phyloP scores from a whole-genome alignment of 345 rosid species.

The Xanthoceras sorbifolium region DNA sequence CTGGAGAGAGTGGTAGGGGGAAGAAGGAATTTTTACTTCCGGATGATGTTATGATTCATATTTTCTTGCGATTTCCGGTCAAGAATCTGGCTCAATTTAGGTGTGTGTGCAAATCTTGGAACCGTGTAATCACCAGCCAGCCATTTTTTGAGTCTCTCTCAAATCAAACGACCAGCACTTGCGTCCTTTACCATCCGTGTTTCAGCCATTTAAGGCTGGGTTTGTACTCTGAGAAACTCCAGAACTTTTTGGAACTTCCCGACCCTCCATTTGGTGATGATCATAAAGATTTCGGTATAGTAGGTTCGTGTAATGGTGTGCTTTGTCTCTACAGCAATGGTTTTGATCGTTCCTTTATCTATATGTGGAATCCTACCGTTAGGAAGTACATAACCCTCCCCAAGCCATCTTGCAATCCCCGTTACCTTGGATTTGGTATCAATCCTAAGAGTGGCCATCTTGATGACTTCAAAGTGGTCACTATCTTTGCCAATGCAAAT shows the following conservation, averaged over 20 bases:
- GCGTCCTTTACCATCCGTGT: background rate
- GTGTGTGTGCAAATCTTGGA: conserved; percentile 24
- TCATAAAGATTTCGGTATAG: conserved; percentile 9
- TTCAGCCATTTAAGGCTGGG: conserved; percentile 13
- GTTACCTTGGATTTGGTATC: conserved; percentile 23
- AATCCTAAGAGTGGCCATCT: conserved; percentile 4
- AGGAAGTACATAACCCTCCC: conserved; percentile 17
- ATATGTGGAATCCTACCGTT: conserved; percentile 22
- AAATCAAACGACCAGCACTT: background rate
- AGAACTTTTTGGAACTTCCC: background rate
- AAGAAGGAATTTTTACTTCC: conserved; percentile 5
- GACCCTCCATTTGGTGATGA: conserved; percentile 9
- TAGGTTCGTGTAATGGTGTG: conserved; percentile 18
- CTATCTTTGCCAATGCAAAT: conserved; percentile 15
- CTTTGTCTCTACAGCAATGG: conserved; percentile 19
- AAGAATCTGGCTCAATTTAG: conserved; percentile 11
- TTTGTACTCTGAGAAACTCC: conserved; percentile 1
- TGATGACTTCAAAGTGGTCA: conserved; percentile 22
- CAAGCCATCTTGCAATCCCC: conserved; percentile 10
- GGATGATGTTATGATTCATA: conserved; percentile 13
- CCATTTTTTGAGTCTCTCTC: conserved; percentile 8
- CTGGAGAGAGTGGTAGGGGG: background rate
- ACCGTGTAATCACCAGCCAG: conserved; percentile 11
- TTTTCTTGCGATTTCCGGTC: conserved; percentile 8
- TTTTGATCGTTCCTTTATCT: conserved; percentile 14